Conservation (phyloP, 2,329 filamentous ascomycete species). For the Colletotrichum euphorbiae region DNA sequence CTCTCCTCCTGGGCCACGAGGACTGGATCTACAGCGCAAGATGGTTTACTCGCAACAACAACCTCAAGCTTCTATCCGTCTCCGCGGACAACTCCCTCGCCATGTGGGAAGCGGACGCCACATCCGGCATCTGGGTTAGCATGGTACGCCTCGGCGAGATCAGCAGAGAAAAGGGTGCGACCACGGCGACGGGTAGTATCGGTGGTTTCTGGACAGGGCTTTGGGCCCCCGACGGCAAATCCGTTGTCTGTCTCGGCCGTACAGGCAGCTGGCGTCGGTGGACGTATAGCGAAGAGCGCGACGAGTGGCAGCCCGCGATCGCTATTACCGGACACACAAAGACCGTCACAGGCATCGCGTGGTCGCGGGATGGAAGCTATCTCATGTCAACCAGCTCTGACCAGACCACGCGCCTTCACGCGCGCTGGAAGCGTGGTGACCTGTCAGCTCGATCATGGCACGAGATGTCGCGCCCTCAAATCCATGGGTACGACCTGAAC, state of each 20-base stretch:
- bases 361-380: slow-evolving; percentile 85
- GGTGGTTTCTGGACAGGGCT: slow-evolving; percentile 97
- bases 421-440: slow-evolving; percentile 73
- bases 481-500: slow-evolving; percentile 98
- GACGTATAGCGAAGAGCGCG: slow-evolving; percentile 70
- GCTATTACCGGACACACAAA: slow-evolving; percentile 87
- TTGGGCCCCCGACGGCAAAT: slow-evolving; percentile 83
- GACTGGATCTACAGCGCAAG: slow-evolving; percentile 96
- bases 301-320: slow-evolving; percentile 81
- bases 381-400: slow-evolving; percentile 90
- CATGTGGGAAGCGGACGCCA: slow-evolving; percentile 88
- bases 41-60: slow-evolving; percentile 71
- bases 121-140: slow-evolving; percentile 92
- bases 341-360: slow-evolving; percentile 83
- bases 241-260: slow-evolving; percentile 84
- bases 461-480: slow-evolving; percentile 94
- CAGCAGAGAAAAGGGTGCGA: slow-evolving; percentile 93
- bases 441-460: slow-evolving; percentile 77
- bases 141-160: slow-evolving; percentile 90
- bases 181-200: slow-evolving; percentile 93
- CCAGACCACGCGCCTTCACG: slow-evolving; percentile 91
- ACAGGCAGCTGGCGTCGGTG: slow-evolving; percentile 95
- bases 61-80: slow-evolving; percentile 82
- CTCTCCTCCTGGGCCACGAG: slow-evolving; percentile 91
- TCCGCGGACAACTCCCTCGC: slow-evolving; percentile 96